phyloP scores from a whole-genome alignment of 1,284 basidiomycete genomes.

The Athelia psychrophila region DNA sequence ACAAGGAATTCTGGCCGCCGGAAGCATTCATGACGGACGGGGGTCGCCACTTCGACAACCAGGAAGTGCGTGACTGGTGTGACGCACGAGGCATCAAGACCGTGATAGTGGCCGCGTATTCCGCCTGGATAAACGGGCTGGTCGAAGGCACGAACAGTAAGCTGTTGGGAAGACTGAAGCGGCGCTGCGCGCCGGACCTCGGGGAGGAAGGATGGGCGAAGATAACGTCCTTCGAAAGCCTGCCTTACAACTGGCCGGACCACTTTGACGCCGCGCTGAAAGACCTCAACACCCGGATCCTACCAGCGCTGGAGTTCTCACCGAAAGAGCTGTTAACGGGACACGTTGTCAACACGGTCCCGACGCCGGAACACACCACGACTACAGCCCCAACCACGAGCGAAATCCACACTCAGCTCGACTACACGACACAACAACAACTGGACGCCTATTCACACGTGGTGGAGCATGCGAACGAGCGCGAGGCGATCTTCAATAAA shows the following conservation, averaged over 20 bases:
- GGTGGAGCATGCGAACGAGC: slow-evolving; percentile 9
- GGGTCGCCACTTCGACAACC: neutral
- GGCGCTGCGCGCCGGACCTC: slow-evolving; percentile 7
- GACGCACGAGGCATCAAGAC: neutral
- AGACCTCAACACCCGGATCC: slow-evolving; percentile 16
- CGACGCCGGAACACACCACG: slow-evolving; percentile 4
- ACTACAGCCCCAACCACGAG: neutral
- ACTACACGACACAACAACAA: slow-evolving; percentile 19
- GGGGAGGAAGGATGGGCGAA: slow-evolving; percentile 7
- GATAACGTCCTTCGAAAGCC: slow-evolving; percentile 4
- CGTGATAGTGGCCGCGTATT: neutral
- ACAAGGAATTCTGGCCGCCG: neutral
- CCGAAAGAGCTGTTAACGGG: slow-evolving; percentile 24
- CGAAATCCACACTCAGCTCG: slow-evolving; percentile 13
- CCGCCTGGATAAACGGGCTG: neutral
- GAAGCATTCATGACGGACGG: neutral
- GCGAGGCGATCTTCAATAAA: slow-evolving; percentile 17
- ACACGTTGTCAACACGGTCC: slow-evolving; percentile 16
- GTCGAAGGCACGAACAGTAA: neutral
- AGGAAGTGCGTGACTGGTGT: neutral
- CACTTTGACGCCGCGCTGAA: slow-evolving; percentile 16
- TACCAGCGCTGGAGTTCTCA: slow-evolving; percentile 18
- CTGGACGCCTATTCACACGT: slow-evolving; percentile 17
- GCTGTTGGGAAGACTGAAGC: neutral
- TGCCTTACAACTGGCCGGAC: slow-evolving; percentile 18